Evolutionary conservation across 1,139 yeast genomes (phyloP).

Genomic region (Ashbya aceris): DNA sequence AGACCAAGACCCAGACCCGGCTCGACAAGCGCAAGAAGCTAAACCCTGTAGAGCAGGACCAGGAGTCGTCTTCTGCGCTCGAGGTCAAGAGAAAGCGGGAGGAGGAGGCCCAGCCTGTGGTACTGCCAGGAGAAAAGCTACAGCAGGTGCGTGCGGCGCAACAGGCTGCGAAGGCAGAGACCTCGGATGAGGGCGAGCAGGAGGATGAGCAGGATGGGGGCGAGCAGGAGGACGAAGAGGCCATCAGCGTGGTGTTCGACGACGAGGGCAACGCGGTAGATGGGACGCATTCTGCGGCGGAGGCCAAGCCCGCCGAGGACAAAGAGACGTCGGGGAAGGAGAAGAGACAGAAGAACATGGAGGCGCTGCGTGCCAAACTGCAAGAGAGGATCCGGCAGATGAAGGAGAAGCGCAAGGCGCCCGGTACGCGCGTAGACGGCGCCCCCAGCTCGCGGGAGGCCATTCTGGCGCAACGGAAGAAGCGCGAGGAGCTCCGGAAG

Average conservation of each 20-base stretch:
- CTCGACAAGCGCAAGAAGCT: slow-evolving; percentile 60
- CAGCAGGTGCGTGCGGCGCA: slow-evolving; percentile 8
- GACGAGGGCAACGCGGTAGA: slow-evolving; percentile 68
- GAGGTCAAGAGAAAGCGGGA: slow-evolving; percentile 55
- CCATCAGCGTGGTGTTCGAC: slow-evolving; percentile 50
- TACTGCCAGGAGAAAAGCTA: slow-evolving; percentile 39
- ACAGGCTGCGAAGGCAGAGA: slow-evolving; percentile 14
- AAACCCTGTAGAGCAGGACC: slow-evolving; percentile 52
- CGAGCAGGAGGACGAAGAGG: slow-evolving; percentile 18
- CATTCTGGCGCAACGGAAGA: slow-evolving; percentile 50
- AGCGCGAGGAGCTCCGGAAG: slow-evolving; percentile 32
- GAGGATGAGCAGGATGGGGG: slow-evolving; percentile 31
- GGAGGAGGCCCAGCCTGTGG: slow-evolving; percentile 48
- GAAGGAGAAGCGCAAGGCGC: slow-evolving; percentile 82
- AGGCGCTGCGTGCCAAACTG: slow-evolving; percentile 59
- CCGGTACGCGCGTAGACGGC: slow-evolving; percentile 70
- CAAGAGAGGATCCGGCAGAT: slow-evolving; percentile 61
- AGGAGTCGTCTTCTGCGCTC: slow-evolving; percentile 54
- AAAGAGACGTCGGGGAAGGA: slow-evolving; percentile 23
- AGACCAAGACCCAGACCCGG: slow-evolving; percentile 55
- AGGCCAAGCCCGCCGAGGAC: not conserved
- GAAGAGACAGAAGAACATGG: slow-evolving; percentile 47
- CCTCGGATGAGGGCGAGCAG: slow-evolving; percentile 6
- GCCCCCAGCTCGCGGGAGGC: slow-evolving; percentile 79
- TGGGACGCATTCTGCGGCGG: not conserved